Evolutionary conservation across 345 rosid genomes (phyloP).

Genomic region (Citropsis articulata): DNA sequence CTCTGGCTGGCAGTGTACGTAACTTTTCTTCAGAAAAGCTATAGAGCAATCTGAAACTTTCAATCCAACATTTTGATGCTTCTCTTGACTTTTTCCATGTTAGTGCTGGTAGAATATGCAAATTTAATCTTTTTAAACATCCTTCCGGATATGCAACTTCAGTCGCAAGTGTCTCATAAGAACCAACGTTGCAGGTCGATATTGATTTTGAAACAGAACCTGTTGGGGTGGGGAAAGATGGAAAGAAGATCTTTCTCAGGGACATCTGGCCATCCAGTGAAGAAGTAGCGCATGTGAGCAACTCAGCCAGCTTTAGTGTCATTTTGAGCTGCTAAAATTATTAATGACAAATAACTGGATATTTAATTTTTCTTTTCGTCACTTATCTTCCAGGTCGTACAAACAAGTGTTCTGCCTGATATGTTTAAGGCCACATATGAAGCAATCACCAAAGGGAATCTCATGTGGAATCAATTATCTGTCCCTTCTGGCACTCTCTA

Average conservation of each 20-base stretch:
- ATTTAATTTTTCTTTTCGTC: background rate
- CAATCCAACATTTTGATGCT: background rate
- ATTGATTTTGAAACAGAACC: constrained; percentile 78
- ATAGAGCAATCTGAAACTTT: no score
- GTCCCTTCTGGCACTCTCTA: constrained; percentile 63
- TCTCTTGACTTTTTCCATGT: background rate
- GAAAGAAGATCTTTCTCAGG: constrained; percentile 61
- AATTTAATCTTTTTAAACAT: background rate
- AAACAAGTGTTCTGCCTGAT: constrained; percentile 78
- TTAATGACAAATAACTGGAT: background rate
- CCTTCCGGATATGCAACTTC: background rate
- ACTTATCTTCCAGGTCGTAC: constrained; percentile 58
- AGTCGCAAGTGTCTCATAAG: background rate
- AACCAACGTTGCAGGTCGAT: constrained; percentile 49
- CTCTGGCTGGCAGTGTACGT: constrained; percentile 85
- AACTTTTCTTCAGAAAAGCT: background rate
- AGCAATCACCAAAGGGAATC: constrained; percentile 82
- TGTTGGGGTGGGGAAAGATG: constrained; percentile 71
- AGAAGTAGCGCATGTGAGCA: constrained; percentile 70
- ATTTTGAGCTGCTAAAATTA: background rate
- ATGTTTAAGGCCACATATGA: constrained; percentile 90
- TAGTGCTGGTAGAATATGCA: background rate
- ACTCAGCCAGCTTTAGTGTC: constrained; percentile 7
- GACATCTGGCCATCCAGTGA: constrained; percentile 91
- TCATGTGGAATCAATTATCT: constrained; percentile 83